A percentile compares a stretch with the other conserved stretches of the same genome.
Conservation (phyloP, 1,284 basidiomycete genomes). For the Xerocomus amazonicus region DNA sequence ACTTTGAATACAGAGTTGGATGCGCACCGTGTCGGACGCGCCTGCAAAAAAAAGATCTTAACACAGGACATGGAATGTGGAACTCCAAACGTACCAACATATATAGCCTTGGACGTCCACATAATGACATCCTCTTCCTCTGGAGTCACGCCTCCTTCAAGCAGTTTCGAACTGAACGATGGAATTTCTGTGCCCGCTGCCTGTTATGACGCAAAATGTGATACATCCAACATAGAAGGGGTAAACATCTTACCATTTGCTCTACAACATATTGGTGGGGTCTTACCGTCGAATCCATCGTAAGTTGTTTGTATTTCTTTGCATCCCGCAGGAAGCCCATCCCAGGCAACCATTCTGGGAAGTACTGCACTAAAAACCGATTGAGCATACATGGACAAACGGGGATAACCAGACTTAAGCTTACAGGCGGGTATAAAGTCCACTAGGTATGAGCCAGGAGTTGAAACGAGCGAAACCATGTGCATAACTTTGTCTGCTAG, state of each 20-base stretch:
- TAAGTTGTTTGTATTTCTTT: slow-evolving; percentile 32
- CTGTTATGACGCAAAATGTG: slow-evolving; percentile 23
- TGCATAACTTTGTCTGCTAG: slow-evolving; percentile 19
- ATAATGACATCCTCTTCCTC: slow-evolving; percentile 28
- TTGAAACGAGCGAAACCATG: slow-evolving; percentile 10
- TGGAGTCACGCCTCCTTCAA: slow-evolving; percentile 9
- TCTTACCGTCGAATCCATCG: slow-evolving; percentile 31
- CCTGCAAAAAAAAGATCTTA: slow-evolving; percentile 15
- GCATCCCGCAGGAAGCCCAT: slow-evolving; percentile 43
- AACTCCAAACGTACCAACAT: slow-evolving; percentile 8
- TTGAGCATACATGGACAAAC: background rate
- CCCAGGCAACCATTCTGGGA: slow-evolving; percentile 52
- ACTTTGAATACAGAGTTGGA: background rate
- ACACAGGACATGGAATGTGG: background rate
- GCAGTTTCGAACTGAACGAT: slow-evolving; percentile 35
- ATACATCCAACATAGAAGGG: too few species aligned
- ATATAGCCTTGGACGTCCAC: slow-evolving; percentile 15
- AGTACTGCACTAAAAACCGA: slow-evolving; percentile 32
- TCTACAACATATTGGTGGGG: slow-evolving; percentile 40
- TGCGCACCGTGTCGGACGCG: slow-evolving; percentile 22
- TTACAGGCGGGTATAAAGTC: slow-evolving; percentile 31
- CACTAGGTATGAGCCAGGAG: slow-evolving; percentile 30
- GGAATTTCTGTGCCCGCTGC: slow-evolving; percentile 36
- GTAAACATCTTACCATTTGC: slow-evolving; percentile 34
- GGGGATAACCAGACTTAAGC: background rate